phyloP scores from a whole-genome alignment of 2,329 filamentous ascomycete genomes.

The Samsoniella hepiali region DNA sequence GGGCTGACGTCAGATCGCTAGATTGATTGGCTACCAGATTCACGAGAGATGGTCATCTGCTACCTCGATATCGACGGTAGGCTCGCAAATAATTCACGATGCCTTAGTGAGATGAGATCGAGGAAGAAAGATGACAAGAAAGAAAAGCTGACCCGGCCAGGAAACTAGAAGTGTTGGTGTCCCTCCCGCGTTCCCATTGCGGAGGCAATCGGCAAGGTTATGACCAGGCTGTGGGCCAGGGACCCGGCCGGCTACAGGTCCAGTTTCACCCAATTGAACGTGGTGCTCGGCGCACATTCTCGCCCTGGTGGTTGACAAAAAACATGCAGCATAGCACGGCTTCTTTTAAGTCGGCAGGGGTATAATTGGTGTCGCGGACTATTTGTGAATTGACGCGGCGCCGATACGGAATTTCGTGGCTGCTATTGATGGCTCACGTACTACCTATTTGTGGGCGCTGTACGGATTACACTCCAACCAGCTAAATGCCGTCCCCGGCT shows the following conservation, averaged over 20 bases:
- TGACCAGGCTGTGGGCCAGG: conserved; percentile 1
- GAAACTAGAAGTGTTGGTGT: not conserved
- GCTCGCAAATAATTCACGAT: not conserved
- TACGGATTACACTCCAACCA: not conserved
- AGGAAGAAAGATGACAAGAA: not conserved
- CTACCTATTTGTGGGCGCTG: not conserved
- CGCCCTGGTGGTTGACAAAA: not conserved
- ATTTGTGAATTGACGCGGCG: not conserved
- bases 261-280: conserved; percentile 1
- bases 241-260: not conserved
- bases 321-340: not conserved
- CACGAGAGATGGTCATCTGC: not conserved
- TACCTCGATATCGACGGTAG: not conserved
- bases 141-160: not conserved
- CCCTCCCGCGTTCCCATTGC: not conserved
- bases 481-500: conserved; percentile 22
- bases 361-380: not conserved
- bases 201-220: not conserved
- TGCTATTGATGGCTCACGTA: not conserved
- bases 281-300: not conserved
- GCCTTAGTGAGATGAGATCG: not conserved
- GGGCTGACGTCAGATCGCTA: conserved; percentile 8
- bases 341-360: not conserved
- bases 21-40: not conserved
- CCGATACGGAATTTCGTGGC: not conserved